Evolutionary conservation across 139 green algal genomes (phyloP), one percentile per base, ranked within the genome.

Genomic region (Picochlorum sp.): DNA sequence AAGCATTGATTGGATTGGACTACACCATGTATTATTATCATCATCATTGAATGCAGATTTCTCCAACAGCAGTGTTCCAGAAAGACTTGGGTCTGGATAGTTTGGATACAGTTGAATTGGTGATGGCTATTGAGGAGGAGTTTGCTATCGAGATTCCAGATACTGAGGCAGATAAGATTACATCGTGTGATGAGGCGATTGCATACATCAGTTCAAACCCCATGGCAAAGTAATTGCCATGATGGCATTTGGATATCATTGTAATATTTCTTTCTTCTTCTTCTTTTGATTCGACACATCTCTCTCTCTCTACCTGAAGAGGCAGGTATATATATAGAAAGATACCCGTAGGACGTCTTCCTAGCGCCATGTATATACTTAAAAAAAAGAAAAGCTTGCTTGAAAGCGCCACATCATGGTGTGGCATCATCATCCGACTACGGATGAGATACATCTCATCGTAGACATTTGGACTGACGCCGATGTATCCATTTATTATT

Each of bases 111-210:
- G 94, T 98, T 37, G 94, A 99, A 78, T 82, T 99, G 57, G 94
- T 99, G 15, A 99, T 99, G 94, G 94, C 94, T 14, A 87, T 99
- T 64, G 94, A 99, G 82, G 94, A 99, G 83, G 94, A 99, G 79
- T 99, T 99, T 78, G 86, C 77, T 10, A 75, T 99, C 26, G 94
- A 98, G 76, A 99, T 99, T 65, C 92, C 94, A 11, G 94, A 99
- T 62, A 81, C 72, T 3, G 94, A 99, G 69, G 94, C 94, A 26
- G 94, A 99, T 76, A 98, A 97, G 75, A 98, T 99, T 49, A 30
- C 75, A 16, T 90, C 84, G 16, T 81, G 86, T 5, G 55, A 62
- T 4, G 91, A 99, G 16, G 94, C 93, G 4, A 90, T 98, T 50
- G 78, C 86, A 62, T 99, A 96, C 82, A 85, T 98, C 11, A 70